Percentiles rank a stretch among this genome's conserved stretches.
Conservation (phyloP, 352 stramenopile genomes). For the Phytophthora crassamura region DNA sequence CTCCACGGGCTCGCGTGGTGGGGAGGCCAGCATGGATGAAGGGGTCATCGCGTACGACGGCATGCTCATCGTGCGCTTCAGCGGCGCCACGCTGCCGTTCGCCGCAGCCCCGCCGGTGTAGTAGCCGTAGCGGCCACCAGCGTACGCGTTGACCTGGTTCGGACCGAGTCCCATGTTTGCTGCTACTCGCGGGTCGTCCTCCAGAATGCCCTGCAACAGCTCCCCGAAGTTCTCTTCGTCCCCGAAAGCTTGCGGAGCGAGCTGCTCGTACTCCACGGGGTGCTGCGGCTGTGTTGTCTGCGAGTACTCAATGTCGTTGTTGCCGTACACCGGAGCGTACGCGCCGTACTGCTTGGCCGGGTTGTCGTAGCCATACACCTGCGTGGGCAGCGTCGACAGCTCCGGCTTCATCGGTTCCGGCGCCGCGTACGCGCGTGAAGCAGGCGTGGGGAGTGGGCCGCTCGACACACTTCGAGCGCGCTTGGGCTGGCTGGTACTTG, state of each 20-base stretch:
- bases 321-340: conserved; percentile 37
- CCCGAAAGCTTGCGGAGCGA: conserved; percentile 54
- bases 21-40: conserved; percentile 20
- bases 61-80: conserved; percentile 51
- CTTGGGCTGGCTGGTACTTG: conserved; percentile 32
- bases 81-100: conserved; percentile 26
- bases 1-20: conserved; percentile 21
- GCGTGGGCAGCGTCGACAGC: conserved; percentile 31
- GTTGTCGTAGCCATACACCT: conserved; percentile 41
- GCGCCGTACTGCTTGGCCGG: conserved; percentile 32
- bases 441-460: conserved; percentile 31
- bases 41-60: conserved; percentile 39
- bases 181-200: conserved; percentile 60
- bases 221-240: conserved; percentile 78
- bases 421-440: conserved; percentile 32
- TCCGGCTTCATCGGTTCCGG: conserved; percentile 41
- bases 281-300: conserved; percentile 27
- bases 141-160: conserved; percentile 24
- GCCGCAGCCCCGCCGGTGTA: conserved; percentile 10
- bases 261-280: conserved; percentile 57
- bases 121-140: conserved; percentile 30
- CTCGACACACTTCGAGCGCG: conserved; percentile 35
- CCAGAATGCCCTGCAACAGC: conserved; percentile 72
- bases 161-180: conserved; percentile 23
- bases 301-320: conserved; percentile 39